Evolutionary conservation across 306 rosid genomes (phyloP), one percentile per base, ranked within the genome.

Genomic region (Citrullus mucosospermus): DNA sequence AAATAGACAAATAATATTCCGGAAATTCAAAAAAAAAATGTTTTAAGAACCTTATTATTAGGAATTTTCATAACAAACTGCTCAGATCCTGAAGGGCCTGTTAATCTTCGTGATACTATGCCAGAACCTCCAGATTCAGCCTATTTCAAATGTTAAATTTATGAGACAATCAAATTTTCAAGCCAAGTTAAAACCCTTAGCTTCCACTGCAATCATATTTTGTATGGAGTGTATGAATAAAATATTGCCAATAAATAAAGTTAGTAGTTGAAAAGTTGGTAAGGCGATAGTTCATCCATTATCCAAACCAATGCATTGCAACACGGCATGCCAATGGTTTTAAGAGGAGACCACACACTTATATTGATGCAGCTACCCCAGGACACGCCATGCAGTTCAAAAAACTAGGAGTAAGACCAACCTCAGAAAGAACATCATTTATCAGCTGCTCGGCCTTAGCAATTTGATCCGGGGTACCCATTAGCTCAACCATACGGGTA

Each of bases 51-150:
- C 97, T 96, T 96, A 84, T 96, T 96, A 82, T 96, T 96, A 11
- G 99, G 99, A 50, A 96, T 81, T 82, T 85, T 72, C 89, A 83
- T 86, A 18, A 85, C 89, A 90, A 87, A 96, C 78, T 89, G 93
- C 12, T 92, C 98, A 60, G 96, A 81, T 39, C 99, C 99, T 38
- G 90, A 65, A 58, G 89, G 93, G 43, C 96, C 97, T 59, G 92
- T 81, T 69, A 83, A 6, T 76, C 98, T 87, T 14, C 97, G 84
- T 4, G 96, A 77, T 58, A 81, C 92, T 63, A 85, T 50, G 13
- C 93, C 97, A 73, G 96, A 90, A 79, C 97, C 98, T 46, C 99
- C 99, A 48, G 97, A 63, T 83, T 96, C 99, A 83, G 99, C 99
- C 99, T 96, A 86, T 1, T 39, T 70, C 53, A 80, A 65, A 83